Evolutionary conservation across 2,329 filamentous ascomycete genomes (phyloP).

Genomic region (Verticillium albo-atrum): DNA sequence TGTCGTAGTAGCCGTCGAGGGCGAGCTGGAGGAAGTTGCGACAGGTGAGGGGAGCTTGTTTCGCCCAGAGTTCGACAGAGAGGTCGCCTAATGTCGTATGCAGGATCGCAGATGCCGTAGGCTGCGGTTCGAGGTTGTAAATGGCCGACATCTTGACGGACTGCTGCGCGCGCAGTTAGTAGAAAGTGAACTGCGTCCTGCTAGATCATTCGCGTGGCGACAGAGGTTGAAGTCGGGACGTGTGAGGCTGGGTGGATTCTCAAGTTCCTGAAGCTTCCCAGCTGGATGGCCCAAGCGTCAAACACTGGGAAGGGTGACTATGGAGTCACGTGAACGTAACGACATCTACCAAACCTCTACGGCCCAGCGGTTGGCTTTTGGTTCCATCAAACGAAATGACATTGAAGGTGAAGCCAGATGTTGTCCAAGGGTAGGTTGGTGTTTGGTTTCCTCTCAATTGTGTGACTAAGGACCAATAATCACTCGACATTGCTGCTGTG

Average conservation of each 20-base stretch:
- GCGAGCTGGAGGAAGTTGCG: slow-evolving; percentile 96
- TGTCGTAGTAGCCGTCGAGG: slow-evolving; percentile 91
- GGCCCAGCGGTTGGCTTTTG: no score
- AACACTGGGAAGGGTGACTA: neutral
- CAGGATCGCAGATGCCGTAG: slow-evolving; percentile 86
- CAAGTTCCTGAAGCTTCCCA: neutral
- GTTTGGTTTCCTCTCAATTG: no score
- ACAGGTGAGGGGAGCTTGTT: slow-evolving; percentile 84
- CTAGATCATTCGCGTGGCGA: neutral
- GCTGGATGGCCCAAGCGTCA: neutral
- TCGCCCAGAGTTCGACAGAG: slow-evolving; percentile 88
- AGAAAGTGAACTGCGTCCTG: neutral
- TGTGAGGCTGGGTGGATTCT: neutral
- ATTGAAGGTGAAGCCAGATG: no score
- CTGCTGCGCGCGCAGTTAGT: neutral
- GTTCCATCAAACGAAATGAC: no score
- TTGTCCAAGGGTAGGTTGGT: no score
- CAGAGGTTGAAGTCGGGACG: neutral
- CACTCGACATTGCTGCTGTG: no score
- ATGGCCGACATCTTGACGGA: slow-evolving; percentile 69
- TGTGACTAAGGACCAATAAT: no score
- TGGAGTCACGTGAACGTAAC: neutral
- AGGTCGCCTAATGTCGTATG: slow-evolving; percentile 89
- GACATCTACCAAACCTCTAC: no score
- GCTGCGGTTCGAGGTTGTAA: slow-evolving; percentile 92